Percentiles rank a stretch among this genome's conserved stretches.
Evolutionary conservation across 179 eudicot species (phyloP).

Genomic region (Spergularia azorica): DNA sequence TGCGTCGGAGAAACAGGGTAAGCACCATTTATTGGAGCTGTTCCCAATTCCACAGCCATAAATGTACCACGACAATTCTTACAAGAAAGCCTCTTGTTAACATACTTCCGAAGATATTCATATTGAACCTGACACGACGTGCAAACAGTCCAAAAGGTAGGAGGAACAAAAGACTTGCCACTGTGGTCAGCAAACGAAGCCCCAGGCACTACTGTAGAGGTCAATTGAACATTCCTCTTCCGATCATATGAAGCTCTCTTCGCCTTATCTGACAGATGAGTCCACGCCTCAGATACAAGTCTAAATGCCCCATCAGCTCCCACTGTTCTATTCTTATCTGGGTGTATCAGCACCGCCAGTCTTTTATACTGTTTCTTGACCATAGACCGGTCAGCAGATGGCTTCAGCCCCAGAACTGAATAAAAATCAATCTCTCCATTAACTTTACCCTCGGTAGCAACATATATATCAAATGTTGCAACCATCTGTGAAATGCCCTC

Average conservation of each 20-base stretch:
- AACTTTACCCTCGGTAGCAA: slow-evolving; percentile 38
- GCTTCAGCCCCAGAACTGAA: slow-evolving; percentile 44
- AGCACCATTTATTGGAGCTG: slow-evolving; percentile 52
- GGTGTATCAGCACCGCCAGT: slow-evolving; percentile 47
- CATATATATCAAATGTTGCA: slow-evolving; percentile 43
- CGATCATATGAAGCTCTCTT: slow-evolving; percentile 41
- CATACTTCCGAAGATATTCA: slow-evolving; percentile 51
- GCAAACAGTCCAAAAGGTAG: slow-evolving; percentile 54
- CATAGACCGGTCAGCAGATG: slow-evolving; percentile 41
- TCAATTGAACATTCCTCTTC: slow-evolving; percentile 39
- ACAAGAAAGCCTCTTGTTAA: slow-evolving; percentile 51
- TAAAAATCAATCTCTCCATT: slow-evolving; percentile 49
- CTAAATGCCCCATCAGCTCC: slow-evolving; percentile 54
- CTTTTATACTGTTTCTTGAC: slow-evolving; percentile 47
- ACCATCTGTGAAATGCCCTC: slow-evolving; percentile 53
- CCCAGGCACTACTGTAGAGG: slow-evolving; percentile 31
- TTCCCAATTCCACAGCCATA: slow-evolving; percentile 51
- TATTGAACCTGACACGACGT: slow-evolving; percentile 57
- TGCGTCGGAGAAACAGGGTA: slow-evolving; percentile 56
- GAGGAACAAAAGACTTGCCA: slow-evolving; percentile 32
- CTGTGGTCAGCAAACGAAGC: slow-evolving; percentile 29
- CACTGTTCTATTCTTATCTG: slow-evolving; percentile 45
- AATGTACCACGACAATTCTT: slow-evolving; percentile 52
- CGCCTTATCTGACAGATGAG: slow-evolving; percentile 40
- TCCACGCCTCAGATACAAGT: slow-evolving; percentile 51